A percentile compares a stretch with the other conserved stretches of the same genome.
Conservation (phyloP, 345 rosid species). For the Atalantia buxifolia region DNA sequence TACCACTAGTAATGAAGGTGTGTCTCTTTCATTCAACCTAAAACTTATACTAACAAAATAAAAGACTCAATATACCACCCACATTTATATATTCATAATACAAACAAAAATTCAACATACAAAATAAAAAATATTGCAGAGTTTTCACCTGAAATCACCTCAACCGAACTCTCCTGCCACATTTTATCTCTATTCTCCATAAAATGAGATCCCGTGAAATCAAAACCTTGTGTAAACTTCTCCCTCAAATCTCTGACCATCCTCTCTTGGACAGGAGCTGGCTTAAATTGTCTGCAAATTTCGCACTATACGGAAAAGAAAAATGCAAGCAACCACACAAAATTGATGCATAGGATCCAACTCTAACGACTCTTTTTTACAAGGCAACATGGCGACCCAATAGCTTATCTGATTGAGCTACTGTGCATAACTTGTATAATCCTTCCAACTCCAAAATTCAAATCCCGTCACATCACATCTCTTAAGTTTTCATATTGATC, state of each 20-base stretch:
- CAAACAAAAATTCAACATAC: conserved; percentile 38
- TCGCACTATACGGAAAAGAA: conserved; percentile 29
- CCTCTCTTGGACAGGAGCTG: conserved; percentile 25
- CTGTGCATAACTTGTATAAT: conserved; percentile 11
- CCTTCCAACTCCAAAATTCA: conserved; percentile 24
- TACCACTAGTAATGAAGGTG: conserved; percentile 14
- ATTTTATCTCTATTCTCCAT: conserved; percentile 17
- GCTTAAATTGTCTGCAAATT: conserved; percentile 25
- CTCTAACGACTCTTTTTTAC: conserved; percentile 29
- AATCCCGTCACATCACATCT: conserved; percentile 12
- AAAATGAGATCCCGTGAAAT: conserved; percentile 10
- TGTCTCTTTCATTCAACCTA: conserved; percentile 31
- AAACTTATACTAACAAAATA: conserved; percentile 35
- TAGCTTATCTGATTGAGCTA: conserved; percentile 33
- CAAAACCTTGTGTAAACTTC: conserved; percentile 17
- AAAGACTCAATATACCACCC: conserved; percentile 27
- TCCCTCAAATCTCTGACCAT: conserved; percentile 24
- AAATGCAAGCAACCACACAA: conserved; percentile 48
- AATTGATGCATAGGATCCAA: conserved; percentile 37
- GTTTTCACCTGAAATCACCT: conserved; percentile 51
- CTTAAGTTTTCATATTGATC: conserved; percentile 7
- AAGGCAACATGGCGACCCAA: conserved; percentile 25
- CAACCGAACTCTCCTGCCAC: conserved; percentile 28
- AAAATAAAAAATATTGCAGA: conserved; percentile 29
- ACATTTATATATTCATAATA: conserved; percentile 24